Evolutionary conservation across 805 yeast genomes (phyloP).

Genomic region (Yamadazyma insecticola): DNA sequence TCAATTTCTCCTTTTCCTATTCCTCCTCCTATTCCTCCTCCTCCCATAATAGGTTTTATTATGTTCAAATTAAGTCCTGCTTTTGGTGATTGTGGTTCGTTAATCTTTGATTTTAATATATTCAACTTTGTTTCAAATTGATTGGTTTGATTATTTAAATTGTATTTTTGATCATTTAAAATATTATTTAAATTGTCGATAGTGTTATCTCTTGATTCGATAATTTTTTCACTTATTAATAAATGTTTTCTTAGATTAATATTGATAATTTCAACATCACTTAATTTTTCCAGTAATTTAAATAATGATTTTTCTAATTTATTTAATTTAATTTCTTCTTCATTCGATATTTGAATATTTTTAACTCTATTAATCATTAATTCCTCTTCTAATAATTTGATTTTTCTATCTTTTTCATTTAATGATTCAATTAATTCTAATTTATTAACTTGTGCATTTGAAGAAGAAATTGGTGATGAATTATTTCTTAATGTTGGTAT

Average conservation of each 20-base stretch:
- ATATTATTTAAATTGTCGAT: constrained; percentile 50
- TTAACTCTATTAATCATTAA: constrained; percentile 26
- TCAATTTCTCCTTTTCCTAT: no score
- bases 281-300: constrained; percentile 53
- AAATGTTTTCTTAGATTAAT: constrained; percentile 52
- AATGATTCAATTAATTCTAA: constrained; percentile 16
- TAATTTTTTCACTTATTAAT: constrained; percentile 48
- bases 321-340: constrained; percentile 46
- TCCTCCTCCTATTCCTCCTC: no score
- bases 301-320: constrained; percentile 55
- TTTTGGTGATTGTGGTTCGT: no score
- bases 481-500: constrained; percentile 5
- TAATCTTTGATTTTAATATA: constrained; percentile 5
- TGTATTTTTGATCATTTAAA: constrained; percentile 46
- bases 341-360: constrained; percentile 26
- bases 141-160: constrained; percentile 44
- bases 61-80: constrained; percentile 55
- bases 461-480: constrained; percentile 8
- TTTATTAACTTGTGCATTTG: no score
- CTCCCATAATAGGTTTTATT: constrained; percentile 60
- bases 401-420: constrained; percentile 23
- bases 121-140: constrained; percentile 44
- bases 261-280: constrained; percentile 62
- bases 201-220: constrained; percentile 53
- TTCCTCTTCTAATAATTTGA: constrained; percentile 25